Evolutionary conservation across 2,329 filamentous ascomycete genomes (phyloP).

Genomic region (Diplodia mutila): DNA sequence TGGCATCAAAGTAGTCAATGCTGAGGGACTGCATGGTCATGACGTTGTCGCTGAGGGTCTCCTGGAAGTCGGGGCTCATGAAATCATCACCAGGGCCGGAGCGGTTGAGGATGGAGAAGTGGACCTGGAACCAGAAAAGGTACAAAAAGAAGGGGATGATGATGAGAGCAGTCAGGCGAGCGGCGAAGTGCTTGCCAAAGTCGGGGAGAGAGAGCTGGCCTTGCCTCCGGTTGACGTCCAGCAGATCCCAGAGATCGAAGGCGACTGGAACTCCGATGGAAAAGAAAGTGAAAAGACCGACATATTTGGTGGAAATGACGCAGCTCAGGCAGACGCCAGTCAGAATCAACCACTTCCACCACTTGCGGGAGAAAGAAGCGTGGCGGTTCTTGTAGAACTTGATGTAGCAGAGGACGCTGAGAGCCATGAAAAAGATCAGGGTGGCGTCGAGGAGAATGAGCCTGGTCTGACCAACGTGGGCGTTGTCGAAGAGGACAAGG

Average conservation of each 20-base stretch:
- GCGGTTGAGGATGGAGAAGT: conserved; percentile 84
- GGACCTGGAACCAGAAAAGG: conserved; percentile 99
- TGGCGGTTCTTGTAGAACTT: conserved; percentile 97
- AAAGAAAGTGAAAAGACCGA: conserved; percentile 94
- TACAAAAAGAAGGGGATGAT: conserved; percentile 96
- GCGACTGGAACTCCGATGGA: conserved; percentile 92
- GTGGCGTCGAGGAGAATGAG: conserved; percentile 94
- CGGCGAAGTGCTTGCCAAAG: conserved; percentile 88
- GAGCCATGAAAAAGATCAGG: conserved; percentile 92
- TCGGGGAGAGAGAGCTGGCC: conserved; percentile 78
- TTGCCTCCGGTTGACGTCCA: conserved; percentile 83
- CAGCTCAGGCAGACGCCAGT: conserved; percentile 95
- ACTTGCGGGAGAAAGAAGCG: conserved; percentile 86
- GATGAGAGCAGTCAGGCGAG: conserved; percentile 83
- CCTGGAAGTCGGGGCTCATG: conserved; percentile 98
- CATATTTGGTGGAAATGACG: conserved; percentile 98
- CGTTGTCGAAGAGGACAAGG: conserved; percentile 92
- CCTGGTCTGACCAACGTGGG: conserved; percentile 93
- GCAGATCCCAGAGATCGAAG: conserved; percentile 92
- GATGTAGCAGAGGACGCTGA: conserved; percentile 91
- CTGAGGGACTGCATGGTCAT: conserved; percentile 86
- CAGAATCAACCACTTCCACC: conserved; percentile 99
- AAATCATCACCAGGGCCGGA: conserved; percentile 98
- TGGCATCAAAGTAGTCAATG: conserved; percentile 87
- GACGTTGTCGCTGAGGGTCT: conserved; percentile 90